phyloP scores from a whole-genome alignment of 768 basidiomycete species.

The Favolaschia claudopus region DNA sequence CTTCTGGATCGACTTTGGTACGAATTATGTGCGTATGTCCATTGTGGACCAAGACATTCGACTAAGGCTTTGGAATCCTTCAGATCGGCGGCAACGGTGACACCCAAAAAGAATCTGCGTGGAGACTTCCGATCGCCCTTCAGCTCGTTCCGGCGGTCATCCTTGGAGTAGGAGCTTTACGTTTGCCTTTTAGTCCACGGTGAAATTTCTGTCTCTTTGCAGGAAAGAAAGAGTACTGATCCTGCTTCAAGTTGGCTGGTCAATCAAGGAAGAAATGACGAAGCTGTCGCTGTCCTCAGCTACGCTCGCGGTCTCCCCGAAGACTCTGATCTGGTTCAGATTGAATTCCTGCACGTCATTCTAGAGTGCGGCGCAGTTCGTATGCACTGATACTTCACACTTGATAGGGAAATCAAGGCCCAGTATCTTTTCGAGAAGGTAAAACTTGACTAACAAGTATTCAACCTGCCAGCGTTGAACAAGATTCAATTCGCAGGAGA shows the following conservation, averaged over 20 bases:
- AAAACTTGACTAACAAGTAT: too few relatives aligned
- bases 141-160: constrained; percentile 79
- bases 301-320: constrained; percentile 60
- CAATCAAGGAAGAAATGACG: constrained; percentile 77
- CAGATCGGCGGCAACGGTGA: constrained; percentile 71
- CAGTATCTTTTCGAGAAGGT: constrained; percentile 74
- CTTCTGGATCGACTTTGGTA: constrained; percentile 62
- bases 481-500: constrained; percentile 53
- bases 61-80: constrained; percentile 47
- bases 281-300: constrained; percentile 71
- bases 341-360: constrained; percentile 70
- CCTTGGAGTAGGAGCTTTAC: constrained; percentile 73
- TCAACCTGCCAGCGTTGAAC: too few relatives aligned
- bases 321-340: constrained; percentile 71
- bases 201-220: constrained; percentile 31
- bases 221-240: not conserved
- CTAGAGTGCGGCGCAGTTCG: not conserved
- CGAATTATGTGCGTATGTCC: constrained; percentile 17
- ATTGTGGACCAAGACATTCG: constrained; percentile 54
- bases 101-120: constrained; percentile 70
- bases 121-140: constrained; percentile 77
- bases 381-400: not conserved
- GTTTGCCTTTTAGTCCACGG: constrained; percentile 85
- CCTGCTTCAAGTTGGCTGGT: constrained; percentile 67
- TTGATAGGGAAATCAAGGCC: constrained; percentile 70